Conservation (phyloP, 164 flowering plant genomes). For the Aristolochia fimbriata region DNA sequence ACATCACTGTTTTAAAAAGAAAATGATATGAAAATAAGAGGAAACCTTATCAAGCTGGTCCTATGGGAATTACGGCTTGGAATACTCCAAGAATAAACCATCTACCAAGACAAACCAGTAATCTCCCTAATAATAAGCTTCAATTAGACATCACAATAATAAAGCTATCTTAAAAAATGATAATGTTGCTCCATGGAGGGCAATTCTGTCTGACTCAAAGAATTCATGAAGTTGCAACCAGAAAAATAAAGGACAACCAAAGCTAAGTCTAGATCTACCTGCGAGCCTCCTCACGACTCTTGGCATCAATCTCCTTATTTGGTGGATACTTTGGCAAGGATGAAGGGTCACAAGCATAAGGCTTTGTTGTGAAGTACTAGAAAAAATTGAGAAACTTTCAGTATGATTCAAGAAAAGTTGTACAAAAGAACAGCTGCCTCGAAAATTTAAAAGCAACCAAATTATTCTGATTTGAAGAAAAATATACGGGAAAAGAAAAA, state of each 20-base stretch:
- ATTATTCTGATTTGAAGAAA: neutral
- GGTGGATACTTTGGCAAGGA: slow-evolving; percentile 85
- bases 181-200: too few relatives aligned
- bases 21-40: too few relatives aligned
- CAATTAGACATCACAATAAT: too few relatives aligned
- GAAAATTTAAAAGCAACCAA: neutral
- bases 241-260: neutral
- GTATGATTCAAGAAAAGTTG: neutral
- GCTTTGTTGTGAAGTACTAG: slow-evolving; percentile 76
- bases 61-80: too few relatives aligned
- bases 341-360: slow-evolving; percentile 82
- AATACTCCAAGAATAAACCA: too few relatives aligned
- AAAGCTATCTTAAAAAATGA: too few relatives aligned
- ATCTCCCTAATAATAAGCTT: too few relatives aligned
- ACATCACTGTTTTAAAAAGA: too few relatives aligned
- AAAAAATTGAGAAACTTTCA: neutral
- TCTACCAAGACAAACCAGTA: too few relatives aligned
- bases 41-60: too few relatives aligned
- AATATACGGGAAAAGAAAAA: neutral
- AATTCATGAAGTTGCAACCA: neutral
- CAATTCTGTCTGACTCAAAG: too few relatives aligned
- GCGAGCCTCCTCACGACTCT: slow-evolving; percentile 52
- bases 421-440: neutral
- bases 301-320: slow-evolving; percentile 86
- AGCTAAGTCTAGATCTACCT: slow-evolving; percentile 19